phyloP scores from a whole-genome alignment of 768 basidiomycete genomes.

The Xanthoconium stramineum region DNA sequence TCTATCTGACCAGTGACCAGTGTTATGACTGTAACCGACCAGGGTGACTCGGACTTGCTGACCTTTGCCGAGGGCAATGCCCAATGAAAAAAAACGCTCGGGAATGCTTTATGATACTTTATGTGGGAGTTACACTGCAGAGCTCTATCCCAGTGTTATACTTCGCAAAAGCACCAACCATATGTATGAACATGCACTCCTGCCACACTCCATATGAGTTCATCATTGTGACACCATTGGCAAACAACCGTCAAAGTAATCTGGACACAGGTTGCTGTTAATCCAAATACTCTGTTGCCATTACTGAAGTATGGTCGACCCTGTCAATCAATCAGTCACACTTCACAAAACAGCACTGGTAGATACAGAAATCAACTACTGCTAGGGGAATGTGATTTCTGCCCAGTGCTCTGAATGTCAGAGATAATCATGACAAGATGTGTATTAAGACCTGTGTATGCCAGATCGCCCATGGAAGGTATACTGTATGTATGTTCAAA shows the following conservation, averaged over 20 bases:
- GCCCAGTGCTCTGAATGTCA: too few species aligned
- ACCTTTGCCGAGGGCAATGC: constrained; percentile 75
- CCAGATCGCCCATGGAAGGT: background rate
- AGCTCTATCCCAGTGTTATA: background rate
- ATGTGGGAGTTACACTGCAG: background rate
- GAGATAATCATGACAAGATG: background rate
- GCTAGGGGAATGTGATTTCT: too few species aligned
- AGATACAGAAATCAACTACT: background rate
- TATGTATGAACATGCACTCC: background rate
- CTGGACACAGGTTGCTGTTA: too few species aligned
- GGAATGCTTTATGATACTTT: constrained; percentile 2
- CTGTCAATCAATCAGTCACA: too few species aligned
- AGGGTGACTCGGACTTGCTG: constrained; percentile 95
- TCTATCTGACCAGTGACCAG: constrained; percentile 38
- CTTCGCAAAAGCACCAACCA: background rate
- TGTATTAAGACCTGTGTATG: background rate
- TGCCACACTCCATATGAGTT: background rate
- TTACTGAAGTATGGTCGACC: too few species aligned
- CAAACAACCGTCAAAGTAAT: too few species aligned
- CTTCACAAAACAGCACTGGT: too few species aligned
- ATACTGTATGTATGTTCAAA: background rate
- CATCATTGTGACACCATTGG: background rate
- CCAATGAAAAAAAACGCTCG: constrained; percentile 40
- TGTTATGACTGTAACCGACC: constrained; percentile 96
- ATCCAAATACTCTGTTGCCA: too few species aligned